Evolutionary conservation across 352 stramenopile species (phyloP), one percentile per base, ranked within the genome.

Genomic region (Albugo laibachii): DNA sequence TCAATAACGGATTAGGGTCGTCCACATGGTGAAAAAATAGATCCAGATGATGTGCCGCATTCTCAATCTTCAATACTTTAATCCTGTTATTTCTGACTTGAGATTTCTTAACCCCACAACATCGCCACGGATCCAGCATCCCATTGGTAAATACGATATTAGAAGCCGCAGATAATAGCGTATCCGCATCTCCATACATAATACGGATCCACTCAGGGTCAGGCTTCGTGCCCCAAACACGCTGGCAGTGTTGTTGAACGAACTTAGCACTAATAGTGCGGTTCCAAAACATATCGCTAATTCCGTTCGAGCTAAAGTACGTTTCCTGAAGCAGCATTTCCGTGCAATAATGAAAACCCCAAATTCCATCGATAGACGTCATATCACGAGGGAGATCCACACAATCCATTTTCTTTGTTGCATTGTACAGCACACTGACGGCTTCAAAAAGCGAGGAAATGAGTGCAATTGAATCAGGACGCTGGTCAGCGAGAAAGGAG

Each of bases 81-180:
- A 82, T 58, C 16, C 20, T 43, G 3, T 24, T 19, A 45, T 73
- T 79, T 31, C 70, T 61, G 31, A 67, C 65, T 1, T 71, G 71
- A 15, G 67, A 57, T 5, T 66, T 46, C 20, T 74, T 68, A 13
- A 97, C 83, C 14, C 88, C 91, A 5, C 71, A 87, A 34, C 75
- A 77, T 55, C 66, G 83, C 92, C 92, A 97, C 5, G 92, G 92
- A 52, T 97, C 92, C 5, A 95, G 57, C 13, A 89, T 57, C 13
- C 92, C 92, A 58, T 97, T 96, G 46, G 80, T 95, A 47, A 97
- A 96, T 13, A 97, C 78, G 48, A 97, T 96, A 51, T 97, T 97
- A 27, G 84, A 95, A 18, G 66, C 69, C 6, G 53, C 63, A 1
- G 63, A 57, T 24, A 92, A 48, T 36, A 62, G 43, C 3, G 3